phyloP scores from a whole-genome alignment of 176 grass and related monocot species.

The Leersia perrieri region DNA sequence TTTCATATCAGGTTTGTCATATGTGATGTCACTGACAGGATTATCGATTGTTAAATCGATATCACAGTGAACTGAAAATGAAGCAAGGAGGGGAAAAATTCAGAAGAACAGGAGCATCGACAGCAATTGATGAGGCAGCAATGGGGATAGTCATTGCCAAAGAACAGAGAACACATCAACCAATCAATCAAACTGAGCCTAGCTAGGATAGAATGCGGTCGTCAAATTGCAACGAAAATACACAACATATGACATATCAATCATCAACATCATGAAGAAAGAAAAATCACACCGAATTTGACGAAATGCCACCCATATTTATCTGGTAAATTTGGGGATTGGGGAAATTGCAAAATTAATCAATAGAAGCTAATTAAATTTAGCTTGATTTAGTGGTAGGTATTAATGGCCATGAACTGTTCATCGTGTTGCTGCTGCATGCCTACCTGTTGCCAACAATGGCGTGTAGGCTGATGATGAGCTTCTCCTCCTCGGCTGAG shows the following conservation, averaged over 20 bases:
- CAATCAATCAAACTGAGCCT: not conserved
- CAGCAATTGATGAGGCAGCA: not conserved
- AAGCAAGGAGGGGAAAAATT: conserved; percentile 24
- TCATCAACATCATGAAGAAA: not conserved
- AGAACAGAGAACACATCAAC: not conserved
- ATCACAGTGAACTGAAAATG: conserved; percentile 5
- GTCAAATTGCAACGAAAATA: not conserved
- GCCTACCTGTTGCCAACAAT: conserved; percentile 96
- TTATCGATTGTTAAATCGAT: not conserved
- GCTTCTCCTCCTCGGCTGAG: conserved; percentile 92
- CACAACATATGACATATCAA: no score
- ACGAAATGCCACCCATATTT: not conserved
- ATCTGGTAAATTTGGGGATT: not conserved
- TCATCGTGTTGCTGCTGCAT: not conserved
- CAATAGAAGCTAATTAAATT: not conserved
- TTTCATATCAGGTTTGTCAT: conserved; percentile 25
- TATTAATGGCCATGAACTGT: not conserved
- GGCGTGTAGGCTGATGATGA: conserved; percentile 93
- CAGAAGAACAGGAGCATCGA: not conserved
- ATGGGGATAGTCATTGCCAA: not conserved
- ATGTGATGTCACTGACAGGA: conserved; percentile 4
- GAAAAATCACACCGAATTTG: not conserved
- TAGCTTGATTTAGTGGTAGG: conserved; percentile 3
- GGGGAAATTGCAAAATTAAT: not conserved
- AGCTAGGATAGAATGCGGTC: not conserved